Base-by-base conservation (phyloP, 805 yeast genomes). In the Starmerella vitae region DNA sequence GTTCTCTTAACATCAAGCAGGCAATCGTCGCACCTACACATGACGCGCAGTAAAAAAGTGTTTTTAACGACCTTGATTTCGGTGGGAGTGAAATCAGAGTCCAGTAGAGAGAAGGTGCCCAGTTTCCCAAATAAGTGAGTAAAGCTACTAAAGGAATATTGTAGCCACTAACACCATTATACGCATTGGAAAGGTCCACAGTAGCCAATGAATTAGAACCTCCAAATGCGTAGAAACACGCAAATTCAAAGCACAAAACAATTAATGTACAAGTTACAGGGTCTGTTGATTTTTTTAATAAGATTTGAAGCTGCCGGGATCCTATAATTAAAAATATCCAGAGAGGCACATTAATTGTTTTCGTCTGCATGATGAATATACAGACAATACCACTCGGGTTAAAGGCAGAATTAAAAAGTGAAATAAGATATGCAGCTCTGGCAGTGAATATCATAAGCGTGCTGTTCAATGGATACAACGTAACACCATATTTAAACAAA, bases 201-300 rank as follows among this genome's bases (percentile, higher is more conserved):
- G 96, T 78, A 0, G 96, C 88, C 49, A 91, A 67, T 29, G 94
- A 83, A 54, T 91, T 91, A 0, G 97, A 85, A 36, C 82, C 83
- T 0, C 97, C 97, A 56, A 79, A 67, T 17, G 82, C 81, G 62
- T 82, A 91, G 55, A 88, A 91, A 0, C 85, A 62, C 30, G 84
- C 63, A 48, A 83, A 76, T 54, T 84, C 93, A 35, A 84, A 47
- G 18, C 78, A 56, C 3, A 84, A 46, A 2, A 62, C 60, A 42
- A 68, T 58, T 3, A 50, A 27, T 3, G 36, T 27, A 20, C 30
- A 27, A 13, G 30, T 27, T 20, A 13, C 25, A 31, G 25, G 10
- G 25, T 27, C 25, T 5, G 26, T 26, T 14, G 21, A 13, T 14
- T 30, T 8, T 17, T 8, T 7, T 5, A 5, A 18, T 6, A 20